A percentile compares a stretch with the other conserved stretches of the same genome.
phyloP scores from a whole-genome alignment of 768 basidiomycete species.

The Macrolepiota dolichaula region DNA sequence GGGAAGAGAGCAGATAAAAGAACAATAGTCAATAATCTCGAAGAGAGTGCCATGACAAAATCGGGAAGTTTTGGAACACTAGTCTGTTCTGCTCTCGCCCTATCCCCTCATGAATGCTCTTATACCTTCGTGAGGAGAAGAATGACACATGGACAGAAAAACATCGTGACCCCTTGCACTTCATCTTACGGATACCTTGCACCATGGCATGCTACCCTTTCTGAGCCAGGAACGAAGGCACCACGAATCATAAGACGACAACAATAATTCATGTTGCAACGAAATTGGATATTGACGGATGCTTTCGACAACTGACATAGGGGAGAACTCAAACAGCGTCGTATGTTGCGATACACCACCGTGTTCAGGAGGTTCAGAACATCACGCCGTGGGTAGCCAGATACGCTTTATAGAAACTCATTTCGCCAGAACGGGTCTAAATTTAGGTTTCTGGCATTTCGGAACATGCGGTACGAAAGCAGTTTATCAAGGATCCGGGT shows the following conservation, averaged over 20 bases:
- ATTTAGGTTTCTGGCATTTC: neutral
- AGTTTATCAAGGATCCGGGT: neutral
- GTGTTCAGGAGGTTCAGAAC: neutral
- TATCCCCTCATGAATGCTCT: neutral
- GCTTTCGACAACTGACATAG: neutral
- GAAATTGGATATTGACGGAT: neutral
- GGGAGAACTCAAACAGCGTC: neutral
- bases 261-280: neutral
- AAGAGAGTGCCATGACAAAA: neutral
- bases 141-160: neutral
- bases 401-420: constrained; percentile 6
- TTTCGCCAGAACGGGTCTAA: neutral
- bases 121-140: neutral
- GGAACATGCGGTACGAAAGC: neutral
- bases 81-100: neutral
- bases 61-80: neutral
- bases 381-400: neutral
- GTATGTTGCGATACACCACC: no score
- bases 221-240: neutral
- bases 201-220: neutral
- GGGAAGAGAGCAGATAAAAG: neutral
- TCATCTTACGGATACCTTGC: neutral
- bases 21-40: neutral
- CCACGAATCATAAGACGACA: neutral
- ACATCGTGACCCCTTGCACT: neutral